A percentile compares a stretch with the other conserved stretches of the same genome.
Evolutionary conservation across 1,284 basidiomycete species (phyloP).

Genomic region (Trichosporon inkin): DNA sequence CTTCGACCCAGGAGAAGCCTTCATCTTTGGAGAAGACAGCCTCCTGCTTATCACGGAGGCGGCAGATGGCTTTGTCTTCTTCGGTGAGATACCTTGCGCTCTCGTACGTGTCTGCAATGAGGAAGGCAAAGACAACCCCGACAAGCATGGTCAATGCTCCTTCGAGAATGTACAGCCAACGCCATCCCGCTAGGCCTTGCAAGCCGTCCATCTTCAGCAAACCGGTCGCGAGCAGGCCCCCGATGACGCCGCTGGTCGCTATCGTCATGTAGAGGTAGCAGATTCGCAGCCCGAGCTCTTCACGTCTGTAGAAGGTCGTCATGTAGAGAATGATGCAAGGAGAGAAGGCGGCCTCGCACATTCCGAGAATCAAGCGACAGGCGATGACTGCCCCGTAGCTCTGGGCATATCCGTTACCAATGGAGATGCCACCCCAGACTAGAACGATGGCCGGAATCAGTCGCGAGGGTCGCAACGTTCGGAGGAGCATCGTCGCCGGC

Average conservation of each 20-base stretch:
- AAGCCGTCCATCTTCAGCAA: conserved; percentile 19
- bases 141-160: conserved; percentile 13
- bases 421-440: conserved; percentile 27
- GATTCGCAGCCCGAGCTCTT: conserved; percentile 33
- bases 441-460: conserved; percentile 22
- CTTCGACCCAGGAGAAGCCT: conserved; percentile 16
- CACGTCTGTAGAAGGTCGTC: conserved; percentile 28
- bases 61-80: conserved; percentile 5
- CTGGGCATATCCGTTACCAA: conserved; percentile 20
- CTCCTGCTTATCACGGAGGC: conserved; percentile 3
- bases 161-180: conserved; percentile 21
- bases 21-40: conserved; percentile 13
- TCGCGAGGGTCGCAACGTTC: conserved; percentile 25
- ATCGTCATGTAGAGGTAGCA: conserved; percentile 37
- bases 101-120: conserved; percentile 14
- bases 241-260: conserved; percentile 32
- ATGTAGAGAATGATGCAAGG: conserved; percentile 30
- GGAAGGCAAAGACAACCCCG: conserved; percentile 10
- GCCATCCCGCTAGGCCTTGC: conserved; percentile 13
- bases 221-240: conserved; percentile 29
- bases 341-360: conserved; percentile 32
- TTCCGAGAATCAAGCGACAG: conserved; percentile 29
- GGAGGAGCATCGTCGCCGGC: conserved; percentile 29
- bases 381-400: conserved; percentile 29
- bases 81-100: conserved; percentile 10